These are phyloP conservation scores for Rhizopus stolonifer DNA, from an alignment of 371 early-diverging fungal genomes.

Conservation along the genomic window DNA sequence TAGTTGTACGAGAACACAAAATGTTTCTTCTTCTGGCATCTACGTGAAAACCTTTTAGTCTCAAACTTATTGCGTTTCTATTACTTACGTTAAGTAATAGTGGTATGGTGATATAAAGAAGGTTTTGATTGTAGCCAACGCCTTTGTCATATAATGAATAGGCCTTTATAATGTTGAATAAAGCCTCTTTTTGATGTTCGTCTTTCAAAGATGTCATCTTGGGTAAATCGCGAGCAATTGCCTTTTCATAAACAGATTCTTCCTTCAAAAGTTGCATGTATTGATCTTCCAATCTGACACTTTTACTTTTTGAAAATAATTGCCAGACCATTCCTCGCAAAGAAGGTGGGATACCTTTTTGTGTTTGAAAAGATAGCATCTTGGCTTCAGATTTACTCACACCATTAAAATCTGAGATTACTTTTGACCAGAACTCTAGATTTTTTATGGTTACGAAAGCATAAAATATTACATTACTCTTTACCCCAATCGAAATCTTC, in stretches of 20 bases:
- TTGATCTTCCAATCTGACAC: conserved; percentile 59
- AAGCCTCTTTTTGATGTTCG: conserved; percentile 79
- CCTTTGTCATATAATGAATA: conserved; percentile 89
- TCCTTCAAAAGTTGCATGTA: conserved; percentile 70
- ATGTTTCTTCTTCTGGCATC: conserved; percentile 97
- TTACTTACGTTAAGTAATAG: conserved; percentile 79
- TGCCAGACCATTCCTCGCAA: conserved; percentile 95
- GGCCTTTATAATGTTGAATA: conserved; percentile 90
- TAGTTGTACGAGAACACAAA: conserved; percentile 83
- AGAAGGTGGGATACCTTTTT: conserved; percentile 81
- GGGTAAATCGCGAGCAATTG: conserved; percentile 82
- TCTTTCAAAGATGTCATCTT: conserved; percentile 79
- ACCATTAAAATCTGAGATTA: conserved; percentile 81
- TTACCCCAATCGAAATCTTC: conserved; percentile 74
- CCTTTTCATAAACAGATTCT: conserved; percentile 83
- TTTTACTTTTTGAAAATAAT: conserved; percentile 70
- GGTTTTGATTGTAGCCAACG: conserved; percentile 94
- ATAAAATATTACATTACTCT: conserved; percentile 4
- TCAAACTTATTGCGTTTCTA: neutral
- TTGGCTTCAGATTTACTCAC: conserved; percentile 72
- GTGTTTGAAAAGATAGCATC: conserved; percentile 69
- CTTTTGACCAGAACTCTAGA: conserved; percentile 89
- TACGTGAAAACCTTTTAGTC: conserved; percentile 18
- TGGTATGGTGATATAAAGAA: conserved; percentile 87
- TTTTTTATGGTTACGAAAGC: neutral